phyloP scores from a whole-genome alignment of 768 basidiomycete species.

The Chalciporus sphaerocephalus region DNA sequence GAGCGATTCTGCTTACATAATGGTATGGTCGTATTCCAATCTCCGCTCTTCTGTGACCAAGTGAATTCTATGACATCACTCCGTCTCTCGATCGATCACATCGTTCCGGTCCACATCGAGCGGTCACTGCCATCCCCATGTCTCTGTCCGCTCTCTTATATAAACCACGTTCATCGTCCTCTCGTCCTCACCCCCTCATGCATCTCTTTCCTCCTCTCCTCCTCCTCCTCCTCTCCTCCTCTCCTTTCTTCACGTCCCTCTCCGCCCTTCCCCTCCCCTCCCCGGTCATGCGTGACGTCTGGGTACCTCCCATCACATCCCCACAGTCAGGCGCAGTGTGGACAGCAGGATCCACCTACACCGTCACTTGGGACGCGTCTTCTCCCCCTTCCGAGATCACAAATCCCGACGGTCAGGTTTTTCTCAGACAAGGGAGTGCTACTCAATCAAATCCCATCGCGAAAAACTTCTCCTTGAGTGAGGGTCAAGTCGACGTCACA shows the following conservation, averaged over 20 bases:
- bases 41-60: background rate
- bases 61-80: background rate
- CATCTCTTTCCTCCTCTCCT: conserved; percentile 6
- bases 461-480: conserved; percentile 34
- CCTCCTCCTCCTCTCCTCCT: conserved; percentile 12
- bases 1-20: background rate
- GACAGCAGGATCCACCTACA: conserved; percentile 36
- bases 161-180: conserved; percentile 5
- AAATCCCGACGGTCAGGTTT: conserved; percentile 40
- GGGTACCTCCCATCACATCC: conserved; percentile 39
- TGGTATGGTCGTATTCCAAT: background rate
- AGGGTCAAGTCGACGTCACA: conserved; percentile 35
- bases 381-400: conserved; percentile 44
- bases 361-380: conserved; percentile 46
- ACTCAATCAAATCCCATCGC: conserved; percentile 37
- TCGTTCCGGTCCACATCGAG: background rate
- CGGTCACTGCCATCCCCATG: background rate
- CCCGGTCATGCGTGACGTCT: conserved; percentile 42
- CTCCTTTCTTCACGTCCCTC: conserved; percentile 26
- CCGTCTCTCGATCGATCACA: background rate
- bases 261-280: conserved; percentile 27
- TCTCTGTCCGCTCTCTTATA: conserved; percentile 4
- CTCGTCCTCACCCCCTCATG: conserved; percentile 8
- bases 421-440: conserved; percentile 35
- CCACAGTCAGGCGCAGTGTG: conserved; percentile 38